phyloP scores from a whole-genome alignment of 371 early-diverging fungal species.

The Mucor saturninus region DNA sequence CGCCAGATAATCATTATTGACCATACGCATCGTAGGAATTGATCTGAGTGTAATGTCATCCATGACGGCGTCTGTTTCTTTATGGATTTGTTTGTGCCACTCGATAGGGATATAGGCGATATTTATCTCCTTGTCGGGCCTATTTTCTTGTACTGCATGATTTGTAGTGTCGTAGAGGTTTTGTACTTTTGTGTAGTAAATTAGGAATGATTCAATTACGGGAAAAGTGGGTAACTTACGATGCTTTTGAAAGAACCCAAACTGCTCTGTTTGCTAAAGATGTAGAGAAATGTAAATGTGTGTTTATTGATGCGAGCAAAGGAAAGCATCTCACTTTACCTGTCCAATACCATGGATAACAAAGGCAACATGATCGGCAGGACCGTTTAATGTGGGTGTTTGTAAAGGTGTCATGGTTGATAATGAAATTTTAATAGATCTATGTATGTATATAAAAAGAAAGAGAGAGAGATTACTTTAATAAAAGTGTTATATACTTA shows the following conservation, averaged over 20 bases:
- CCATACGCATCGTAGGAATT: slow-evolving; percentile 59
- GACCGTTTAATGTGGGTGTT: slow-evolving; percentile 24
- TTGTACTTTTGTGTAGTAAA: slow-evolving; percentile 32
- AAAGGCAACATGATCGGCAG: slow-evolving; percentile 54
- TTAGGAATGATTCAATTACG: no score
- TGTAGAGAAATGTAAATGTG: no score
- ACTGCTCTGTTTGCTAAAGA: slow-evolving; percentile 56
- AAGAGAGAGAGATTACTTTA: no score
- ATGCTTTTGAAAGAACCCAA: slow-evolving; percentile 61
- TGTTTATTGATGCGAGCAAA: no score
- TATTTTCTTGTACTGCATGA: slow-evolving; percentile 57
- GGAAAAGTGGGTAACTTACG: slow-evolving; percentile 18
- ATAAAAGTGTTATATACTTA: no score
- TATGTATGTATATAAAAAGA: no score
- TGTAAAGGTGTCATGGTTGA: slow-evolving; percentile 7
- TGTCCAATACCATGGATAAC: slow-evolving; percentile 77
- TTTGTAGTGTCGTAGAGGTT: slow-evolving; percentile 57
- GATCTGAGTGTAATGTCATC: slow-evolving; percentile 62
- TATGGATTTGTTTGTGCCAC: slow-evolving; percentile 58
- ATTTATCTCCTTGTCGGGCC: slow-evolving; percentile 35
- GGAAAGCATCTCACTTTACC: slow-evolving; percentile 17
- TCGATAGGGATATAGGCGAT: slow-evolving; percentile 58
- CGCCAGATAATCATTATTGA: slow-evolving; percentile 71
- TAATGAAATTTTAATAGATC: no score
- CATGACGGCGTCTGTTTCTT: slow-evolving; percentile 45